phyloP scores from a whole-genome alignment of 176 grass and related monocot genomes.

The Canna indica region DNA sequence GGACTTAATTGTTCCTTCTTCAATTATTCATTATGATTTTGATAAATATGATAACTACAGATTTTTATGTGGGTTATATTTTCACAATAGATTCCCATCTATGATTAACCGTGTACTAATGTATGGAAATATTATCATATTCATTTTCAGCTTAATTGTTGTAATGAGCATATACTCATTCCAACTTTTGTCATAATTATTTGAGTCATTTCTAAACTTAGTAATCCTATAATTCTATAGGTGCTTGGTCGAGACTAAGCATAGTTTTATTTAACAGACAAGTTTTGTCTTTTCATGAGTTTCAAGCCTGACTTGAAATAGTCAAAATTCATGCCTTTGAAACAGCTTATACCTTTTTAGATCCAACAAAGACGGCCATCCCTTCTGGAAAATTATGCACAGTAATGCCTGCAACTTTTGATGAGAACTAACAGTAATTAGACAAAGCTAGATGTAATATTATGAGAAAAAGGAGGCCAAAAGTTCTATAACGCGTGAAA shows the following conservation, averaged over 20 bases:
- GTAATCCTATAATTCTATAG: background rate
- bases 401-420: conserved; percentile 57
- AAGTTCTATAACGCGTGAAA: background rate
- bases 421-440: conserved; percentile 22
- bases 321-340: background rate
- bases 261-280: background rate
- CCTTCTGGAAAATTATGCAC: conserved; percentile 96
- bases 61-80: no score
- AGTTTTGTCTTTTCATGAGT: background rate
- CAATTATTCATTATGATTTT: no score
- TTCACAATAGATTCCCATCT: no score
- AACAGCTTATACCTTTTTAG: conserved; percentile 59
- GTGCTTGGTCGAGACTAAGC: background rate
- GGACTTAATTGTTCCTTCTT: no score
- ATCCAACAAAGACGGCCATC: conserved; percentile 93
- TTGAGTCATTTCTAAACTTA: no score
- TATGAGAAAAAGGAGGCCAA: conserved; percentile 6
- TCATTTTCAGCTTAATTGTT: no score
- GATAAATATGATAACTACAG: no score
- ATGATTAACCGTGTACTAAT: no score
- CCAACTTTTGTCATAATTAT: no score
- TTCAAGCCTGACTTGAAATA: background rate
- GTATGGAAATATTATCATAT: no score
- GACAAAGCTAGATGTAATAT: conserved; percentile 12
- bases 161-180: no score